Percentiles rank a stretch among this genome's conserved stretches.
Conservation (phyloP, 805 yeast genomes). For the Groenewaldozyma salmanticensis region DNA sequence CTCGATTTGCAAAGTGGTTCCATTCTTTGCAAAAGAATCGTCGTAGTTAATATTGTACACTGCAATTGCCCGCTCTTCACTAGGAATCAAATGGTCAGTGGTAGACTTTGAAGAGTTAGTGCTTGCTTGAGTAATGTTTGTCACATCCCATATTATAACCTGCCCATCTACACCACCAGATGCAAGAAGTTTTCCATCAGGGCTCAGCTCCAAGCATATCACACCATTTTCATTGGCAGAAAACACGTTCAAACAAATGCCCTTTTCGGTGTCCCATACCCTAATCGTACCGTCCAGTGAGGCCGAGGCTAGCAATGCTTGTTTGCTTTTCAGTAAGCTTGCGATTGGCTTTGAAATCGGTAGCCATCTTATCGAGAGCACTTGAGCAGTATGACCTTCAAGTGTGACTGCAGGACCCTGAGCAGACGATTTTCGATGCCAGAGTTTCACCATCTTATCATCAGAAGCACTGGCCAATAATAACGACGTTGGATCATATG, state of each 20-base stretch:
- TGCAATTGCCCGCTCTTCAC: constrained; percentile 9
- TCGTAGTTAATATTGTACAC: constrained; percentile 6
- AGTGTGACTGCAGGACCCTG: constrained; percentile 17
- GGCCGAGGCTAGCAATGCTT: constrained; percentile 35
- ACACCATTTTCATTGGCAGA: constrained; percentile 34
- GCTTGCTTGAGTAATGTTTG: constrained; percentile 1
- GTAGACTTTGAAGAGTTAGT: not conserved
- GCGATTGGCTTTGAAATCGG: constrained; percentile 7
- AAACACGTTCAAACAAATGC: constrained; percentile 27
- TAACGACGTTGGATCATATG: constrained; percentile 42
- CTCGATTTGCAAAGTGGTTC: not conserved
- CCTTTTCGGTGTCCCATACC: constrained; percentile 48
- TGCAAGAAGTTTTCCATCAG: constrained; percentile 40
- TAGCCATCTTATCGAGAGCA: constrained; percentile 18
- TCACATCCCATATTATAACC: constrained; percentile 27
- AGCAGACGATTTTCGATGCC: constrained; percentile 62
- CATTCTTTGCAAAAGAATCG: too few species aligned
- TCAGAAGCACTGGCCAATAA: constrained; percentile 68
- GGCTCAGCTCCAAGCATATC: constrained; percentile 43
- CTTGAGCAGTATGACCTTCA: constrained; percentile 20
- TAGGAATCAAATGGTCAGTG: not conserved
- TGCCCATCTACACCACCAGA: constrained; percentile 60
- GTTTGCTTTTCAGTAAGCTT: constrained; percentile 10
- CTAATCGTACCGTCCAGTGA: constrained; percentile 65
- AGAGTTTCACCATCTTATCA: constrained; percentile 61